Conservation (phyloP, 768 basidiomycete species). For the Macrolepiota fuliginosa region DNA sequence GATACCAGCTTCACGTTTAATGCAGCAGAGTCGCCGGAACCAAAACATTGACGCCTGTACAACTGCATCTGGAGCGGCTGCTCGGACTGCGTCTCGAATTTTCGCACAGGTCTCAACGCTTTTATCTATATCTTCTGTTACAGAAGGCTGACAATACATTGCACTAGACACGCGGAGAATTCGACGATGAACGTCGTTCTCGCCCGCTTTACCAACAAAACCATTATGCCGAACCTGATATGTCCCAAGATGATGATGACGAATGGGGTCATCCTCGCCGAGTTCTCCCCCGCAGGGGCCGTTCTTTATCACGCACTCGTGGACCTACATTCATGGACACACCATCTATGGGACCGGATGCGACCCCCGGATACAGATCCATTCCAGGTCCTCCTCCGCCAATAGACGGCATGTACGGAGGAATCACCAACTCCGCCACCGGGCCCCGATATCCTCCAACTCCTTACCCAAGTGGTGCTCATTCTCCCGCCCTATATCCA, state of each 20-base stretch:
- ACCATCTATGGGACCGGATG: slow-evolving; percentile 21
- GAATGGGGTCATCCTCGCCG: slow-evolving; percentile 16
- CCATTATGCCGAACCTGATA: slow-evolving; percentile 1
- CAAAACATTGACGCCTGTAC: slow-evolving; percentile 45
- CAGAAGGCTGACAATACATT: slow-evolving; percentile 3
- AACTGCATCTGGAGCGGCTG: slow-evolving; percentile 62
- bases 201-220: slow-evolving; percentile 23
- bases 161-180: slow-evolving; percentile 30
- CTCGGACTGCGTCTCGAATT: slow-evolving; percentile 61
- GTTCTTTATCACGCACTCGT: slow-evolving; percentile 24
- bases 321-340: slow-evolving; percentile 19
- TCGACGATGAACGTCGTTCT: slow-evolving; percentile 34
- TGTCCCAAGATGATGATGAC: slow-evolving; percentile 6
- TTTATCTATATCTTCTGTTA: slow-evolving; percentile 10
- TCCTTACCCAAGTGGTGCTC: slow-evolving; percentile 12
- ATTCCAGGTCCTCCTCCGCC: not conserved
- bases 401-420: not conserved
- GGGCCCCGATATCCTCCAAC: slow-evolving; percentile 14
- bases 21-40: slow-evolving; percentile 46
- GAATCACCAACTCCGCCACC: not conserved
- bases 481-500: slow-evolving; percentile 21
- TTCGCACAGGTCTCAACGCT: slow-evolving; percentile 52
- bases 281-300: slow-evolving; percentile 22
- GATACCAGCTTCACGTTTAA: slow-evolving; percentile 50
- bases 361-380: not conserved